phyloP scores from a whole-genome alignment of 2,329 filamentous ascomycete species.

The Epichloe sp. region DNA sequence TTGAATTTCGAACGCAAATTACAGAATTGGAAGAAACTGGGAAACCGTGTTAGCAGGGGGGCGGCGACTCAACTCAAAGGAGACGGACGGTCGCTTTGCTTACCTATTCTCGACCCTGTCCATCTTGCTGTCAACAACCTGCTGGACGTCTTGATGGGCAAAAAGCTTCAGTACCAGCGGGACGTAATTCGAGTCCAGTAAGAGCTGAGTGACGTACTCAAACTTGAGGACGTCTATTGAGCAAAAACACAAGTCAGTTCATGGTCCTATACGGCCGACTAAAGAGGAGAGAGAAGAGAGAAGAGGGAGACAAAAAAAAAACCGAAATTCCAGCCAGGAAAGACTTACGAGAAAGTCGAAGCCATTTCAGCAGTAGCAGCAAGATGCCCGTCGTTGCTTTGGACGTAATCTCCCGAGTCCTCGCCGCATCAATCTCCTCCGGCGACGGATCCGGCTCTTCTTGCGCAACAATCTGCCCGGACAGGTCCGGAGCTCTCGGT shows the following conservation, averaged over 20 bases:
- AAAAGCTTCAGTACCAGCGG: conserved; percentile 87
- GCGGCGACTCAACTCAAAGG: not conserved
- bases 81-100: conserved; percentile 10
- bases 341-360: conserved; percentile 76
- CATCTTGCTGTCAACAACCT: conserved; percentile 72
- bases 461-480: conserved; percentile 18
- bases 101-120: conserved; percentile 74
- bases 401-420: conserved; percentile 73
- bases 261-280: not conserved
- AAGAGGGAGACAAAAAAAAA: no score
- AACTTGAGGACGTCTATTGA: conserved; percentile 76
- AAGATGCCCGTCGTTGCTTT: conserved; percentile 89
- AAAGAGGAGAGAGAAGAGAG: no score
- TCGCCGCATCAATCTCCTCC: conserved; percentile 70
- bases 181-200: conserved; percentile 91
- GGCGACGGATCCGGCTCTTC: conserved; percentile 37
- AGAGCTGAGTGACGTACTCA: conserved; percentile 84
- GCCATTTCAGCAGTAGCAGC: conserved; percentile 86
- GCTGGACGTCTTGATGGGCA: conserved; percentile 86
- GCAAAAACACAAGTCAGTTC: not conserved
- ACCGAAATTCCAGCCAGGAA: not conserved
- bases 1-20: conserved; percentile 48
- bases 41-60: not conserved
- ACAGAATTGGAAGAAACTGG: conserved; percentile 84
- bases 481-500: conserved; percentile 19